Base-by-base conservation (phyloP, 176 grass and related monocot species). In the Rhynchospora tenuis region DNA sequence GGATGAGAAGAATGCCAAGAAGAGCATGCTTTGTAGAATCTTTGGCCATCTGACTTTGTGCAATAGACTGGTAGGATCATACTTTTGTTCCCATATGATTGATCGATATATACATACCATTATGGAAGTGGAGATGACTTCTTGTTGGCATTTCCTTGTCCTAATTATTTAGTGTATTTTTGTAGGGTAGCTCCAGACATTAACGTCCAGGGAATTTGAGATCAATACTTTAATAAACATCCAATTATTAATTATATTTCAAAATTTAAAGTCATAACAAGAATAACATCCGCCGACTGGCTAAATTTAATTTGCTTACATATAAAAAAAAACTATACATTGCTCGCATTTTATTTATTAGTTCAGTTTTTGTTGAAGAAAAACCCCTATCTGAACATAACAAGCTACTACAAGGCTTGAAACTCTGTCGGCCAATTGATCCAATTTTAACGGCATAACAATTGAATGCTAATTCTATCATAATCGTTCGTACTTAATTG, bases 141-240 rank as follows among this genome's bases (percentile, higher is more conserved):
- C 19, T 81, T 81, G 79, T 81, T 81, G 59, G 59, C 79, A 81
- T 6, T 61, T 81, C 56, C 52, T 64, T 81, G 42, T 81, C 79
- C 47, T 59, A 46, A 81, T 64, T 62, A 64, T 50, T 81, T 81
- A 43, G n/a, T 81, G 20, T 28, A 81, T 81, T 81, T 81, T 20
- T 46, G 43, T 45, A 62, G 57, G 79, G 5, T 24, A 81, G 42
- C 79, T 64, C 33, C 20, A 81, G 52, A 31, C 29, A 79, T 24
- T 33, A 20, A 57, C 56, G 64, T 24, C 5, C 46, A 23, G 22
- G 44, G n/a, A 73, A 73, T 46, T 73, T 73, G 69, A 47, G 69
- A 68, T 43, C n/a, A 48, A 46, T 72, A 72, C 9, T 58, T 67
- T 27, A 68, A 42, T 68, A 2, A 23, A 19, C 68, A 72, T 43